Conservation (phyloP, 1,284 basidiomycete species). For the Melampsora americana region DNA sequence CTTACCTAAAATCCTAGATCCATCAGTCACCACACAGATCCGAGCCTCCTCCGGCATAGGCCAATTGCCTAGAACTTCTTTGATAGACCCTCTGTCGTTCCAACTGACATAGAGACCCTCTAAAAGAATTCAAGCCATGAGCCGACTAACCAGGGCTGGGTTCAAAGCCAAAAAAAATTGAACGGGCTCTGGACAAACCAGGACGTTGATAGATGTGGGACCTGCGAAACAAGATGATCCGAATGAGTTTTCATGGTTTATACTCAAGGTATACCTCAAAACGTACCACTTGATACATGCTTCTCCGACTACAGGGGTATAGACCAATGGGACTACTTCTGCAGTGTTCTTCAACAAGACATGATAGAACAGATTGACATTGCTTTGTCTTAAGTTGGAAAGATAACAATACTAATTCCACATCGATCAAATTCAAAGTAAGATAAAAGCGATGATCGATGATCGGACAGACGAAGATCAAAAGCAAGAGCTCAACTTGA, state of each 20-base stretch:
- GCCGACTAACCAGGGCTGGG: not conserved
- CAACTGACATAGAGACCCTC: constrained; percentile 66
- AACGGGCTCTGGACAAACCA: constrained; percentile 16
- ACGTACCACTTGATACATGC: constrained; percentile 42
- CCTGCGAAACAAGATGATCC: not conserved
- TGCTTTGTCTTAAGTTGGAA: constrained; percentile 43
- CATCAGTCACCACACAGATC: constrained; percentile 78
- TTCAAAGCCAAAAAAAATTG: not conserved
- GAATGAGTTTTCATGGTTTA: not conserved
- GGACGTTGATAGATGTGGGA: constrained; percentile 45
- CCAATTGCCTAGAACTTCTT: constrained; percentile 70
- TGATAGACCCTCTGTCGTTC: constrained; percentile 76
- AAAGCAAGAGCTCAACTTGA: constrained; percentile 30
- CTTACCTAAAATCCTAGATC: constrained; percentile 79
- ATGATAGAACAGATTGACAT: constrained; percentile 43
- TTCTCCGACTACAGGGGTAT: constrained; percentile 44
- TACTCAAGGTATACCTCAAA: not conserved
- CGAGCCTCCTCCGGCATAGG: constrained; percentile 69
- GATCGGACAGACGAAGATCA: not conserved
- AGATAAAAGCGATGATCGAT: too few relatives aligned
- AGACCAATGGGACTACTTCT: constrained; percentile 42
- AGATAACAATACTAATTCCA: constrained; percentile 36
- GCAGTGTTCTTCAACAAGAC: constrained; percentile 40
- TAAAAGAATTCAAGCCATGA: not conserved
- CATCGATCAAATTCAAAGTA: too few relatives aligned